Evolutionary conservation across 768 basidiomycete species (phyloP).

Genomic region (Phylloporus arenicola): DNA sequence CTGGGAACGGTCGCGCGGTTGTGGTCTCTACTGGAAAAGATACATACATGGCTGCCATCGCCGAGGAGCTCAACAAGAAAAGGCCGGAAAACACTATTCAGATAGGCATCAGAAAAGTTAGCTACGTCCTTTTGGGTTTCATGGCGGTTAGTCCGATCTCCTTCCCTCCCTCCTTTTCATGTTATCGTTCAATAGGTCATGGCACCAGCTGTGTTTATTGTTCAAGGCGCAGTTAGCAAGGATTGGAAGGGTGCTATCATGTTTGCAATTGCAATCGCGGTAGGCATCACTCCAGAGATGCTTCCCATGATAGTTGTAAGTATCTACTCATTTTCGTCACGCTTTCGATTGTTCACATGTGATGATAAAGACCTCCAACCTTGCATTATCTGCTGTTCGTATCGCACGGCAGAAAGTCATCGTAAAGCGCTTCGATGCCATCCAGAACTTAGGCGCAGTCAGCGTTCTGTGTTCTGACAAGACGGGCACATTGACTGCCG

Average conservation of each 20-base stretch:
- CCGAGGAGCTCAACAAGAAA: slow-evolving; percentile 29
- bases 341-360: slow-evolving; percentile 12
- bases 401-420: slow-evolving; percentile 57
- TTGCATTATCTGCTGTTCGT: slow-evolving; percentile 51
- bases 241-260: slow-evolving; percentile 28
- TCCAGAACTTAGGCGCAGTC: slow-evolving; percentile 58
- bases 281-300: slow-evolving; percentile 31
- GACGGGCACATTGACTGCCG: slow-evolving; percentile 53
- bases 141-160: slow-evolving; percentile 20
- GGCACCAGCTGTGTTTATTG: slow-evolving; percentile 27
- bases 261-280: slow-evolving; percentile 29
- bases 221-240: slow-evolving; percentile 30
- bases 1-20: slow-evolving; percentile 29
- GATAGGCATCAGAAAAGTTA: slow-evolving; percentile 30
- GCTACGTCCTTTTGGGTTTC: slow-evolving; percentile 29
- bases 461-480: slow-evolving; percentile 56
- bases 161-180: not conserved
- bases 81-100: slow-evolving; percentile 33
- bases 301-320: slow-evolving; percentile 32
- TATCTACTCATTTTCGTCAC: not conserved
- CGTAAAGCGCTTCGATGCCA: slow-evolving; percentile 56
- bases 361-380: slow-evolving; percentile 51
- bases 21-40: slow-evolving; percentile 30
- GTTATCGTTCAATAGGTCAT: slow-evolving; percentile 16
- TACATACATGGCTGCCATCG: slow-evolving; percentile 34